Base-by-base conservation (phyloP, 306 rosid species). In the Crotalaria pallida region DNA sequence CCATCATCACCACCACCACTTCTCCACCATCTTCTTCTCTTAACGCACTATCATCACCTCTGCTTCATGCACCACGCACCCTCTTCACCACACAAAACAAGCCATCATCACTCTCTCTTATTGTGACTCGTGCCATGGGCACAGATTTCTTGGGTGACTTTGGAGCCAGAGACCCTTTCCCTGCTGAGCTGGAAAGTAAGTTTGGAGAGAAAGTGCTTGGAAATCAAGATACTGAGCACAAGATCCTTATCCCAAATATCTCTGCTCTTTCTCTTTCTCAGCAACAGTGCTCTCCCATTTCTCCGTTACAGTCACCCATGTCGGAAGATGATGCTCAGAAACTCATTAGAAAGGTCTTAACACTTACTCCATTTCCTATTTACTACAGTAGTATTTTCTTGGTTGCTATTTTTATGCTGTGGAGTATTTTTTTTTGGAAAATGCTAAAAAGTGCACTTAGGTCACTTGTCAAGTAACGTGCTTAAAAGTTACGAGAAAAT, bases 141-240 rank as follows among this genome's bases (percentile, higher is more conserved):
- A 0, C 15, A 10, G 89, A 88, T 56, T 40, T 67, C 65, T 24
- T 92, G 18, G 97, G 96, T 0, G 98, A 93, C 36, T 88, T 84
- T 43, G 98, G 98, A 1, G 97, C 90, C 3, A 76, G 98, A 58
- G 98, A 90, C 78, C 98, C 98, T 0, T 93, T 84, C 58, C 97
- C 97, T 0, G 98, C 92, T 7, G 98, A 93, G 55, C 0, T 93
- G 24, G 98, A 81, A 6, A 93, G 98, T 17, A 1, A 55, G 2
- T 93, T 93, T 61, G 96, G 80, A 3, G 97, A 93, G 3, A 93
- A 90, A 69, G 98, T 93, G 31, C 31, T 90, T 5, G 94, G 98
- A 17, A 70, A 12, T 23, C 1, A 0, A 1, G 31, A 50, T 79
- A 90, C 96, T 0, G 94, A 93, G 49, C 98, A 93, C 84, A 93